Evolutionary conservation across 768 basidiomycete genomes (phyloP).

Genomic region (Cystobasidiopsis lactophilus): DNA sequence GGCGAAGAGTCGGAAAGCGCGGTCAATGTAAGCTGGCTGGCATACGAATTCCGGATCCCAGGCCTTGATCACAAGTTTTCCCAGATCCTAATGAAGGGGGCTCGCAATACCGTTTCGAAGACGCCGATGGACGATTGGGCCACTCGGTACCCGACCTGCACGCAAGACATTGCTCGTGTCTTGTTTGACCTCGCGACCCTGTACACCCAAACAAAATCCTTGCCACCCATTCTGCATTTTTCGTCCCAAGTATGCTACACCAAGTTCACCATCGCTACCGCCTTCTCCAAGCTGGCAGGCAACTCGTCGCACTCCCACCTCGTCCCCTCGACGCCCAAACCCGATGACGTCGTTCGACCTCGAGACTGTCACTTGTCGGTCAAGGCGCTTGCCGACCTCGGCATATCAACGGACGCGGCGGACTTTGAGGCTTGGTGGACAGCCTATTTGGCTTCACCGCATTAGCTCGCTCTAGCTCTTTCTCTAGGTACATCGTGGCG

Average conservation of each 20-base stretch:
- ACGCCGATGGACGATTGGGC: conserved; percentile 96
- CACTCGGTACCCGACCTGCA: conserved; percentile 76
- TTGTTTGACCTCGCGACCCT: conserved; percentile 51
- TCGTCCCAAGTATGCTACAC: conserved; percentile 61
- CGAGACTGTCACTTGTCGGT: conserved; percentile 50
- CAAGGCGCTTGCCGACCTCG: no score
- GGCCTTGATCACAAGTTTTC: no score
- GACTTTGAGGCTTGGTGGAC: no score
- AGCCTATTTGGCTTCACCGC: no score
- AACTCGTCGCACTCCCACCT: no score
- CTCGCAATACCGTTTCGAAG: conserved; percentile 55
- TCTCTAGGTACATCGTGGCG: no score
- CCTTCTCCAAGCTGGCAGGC: conserved; percentile 42
- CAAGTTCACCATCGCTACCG: conserved; percentile 76
- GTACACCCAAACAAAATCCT: conserved; percentile 22
- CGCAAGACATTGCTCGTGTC: conserved; percentile 65
- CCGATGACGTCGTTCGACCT: conserved; percentile 51
- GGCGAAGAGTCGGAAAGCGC: conserved; percentile 1
- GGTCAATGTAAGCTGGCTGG: neutral
- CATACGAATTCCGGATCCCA: no score
- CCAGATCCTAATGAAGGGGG: conserved; percentile 59
- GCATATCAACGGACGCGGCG: no score
- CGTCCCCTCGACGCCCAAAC: conserved; percentile 24
- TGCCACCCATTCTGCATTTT: conserved; percentile 66
- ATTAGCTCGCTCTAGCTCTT: no score